Base-by-base conservation (phyloP, 306 rosid species). In the Quercus engelmannii region DNA sequence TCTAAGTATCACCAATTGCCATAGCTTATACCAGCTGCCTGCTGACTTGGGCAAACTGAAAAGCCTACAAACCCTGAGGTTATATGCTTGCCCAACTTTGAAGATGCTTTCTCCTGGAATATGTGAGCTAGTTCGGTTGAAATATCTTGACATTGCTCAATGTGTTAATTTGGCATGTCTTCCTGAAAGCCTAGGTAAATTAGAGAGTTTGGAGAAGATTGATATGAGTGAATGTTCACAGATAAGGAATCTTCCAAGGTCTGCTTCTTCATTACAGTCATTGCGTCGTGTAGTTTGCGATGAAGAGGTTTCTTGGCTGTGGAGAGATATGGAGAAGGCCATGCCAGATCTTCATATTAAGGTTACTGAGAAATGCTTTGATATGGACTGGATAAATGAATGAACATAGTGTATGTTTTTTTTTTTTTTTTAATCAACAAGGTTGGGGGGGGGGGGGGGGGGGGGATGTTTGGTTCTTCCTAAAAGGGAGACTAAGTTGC, bases 141-240 rank as follows among this genome's bases (percentile, higher is more conserved):
- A 89, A 74, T 92, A 91, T 78, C 82, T 92, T 1, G 92, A 95
- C 81, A 79, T 95, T 51, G 91, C 99, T 20, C 98, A 91, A 71
- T 92, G 99, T 75, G 81, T 91, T 41, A 82, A 86, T 77, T 56
- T 95, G 68, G 62, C 80, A 25, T 61, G 84, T 41, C 89, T 95
- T 69, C 99, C 97, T 49, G 78, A 75, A 35, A 83, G 82, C 62
- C 76, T 86, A 62, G 97, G 93, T 28, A 83, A 81, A 26, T 26
- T 91, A 54, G 80, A 79, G 2, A 89, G 80, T 69, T 72, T 95
- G 80, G 92, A 91, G 81, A 95, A 92, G 91, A 90, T 95, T 74
- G 97, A 92, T 88, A 91, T 92, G 98, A 90, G 97, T 80, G 98
- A 91, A 77, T 95, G 99, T 78, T 73, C 92, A 13, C 79, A 80